phyloP scores from a whole-genome alignment of 176 grass and related monocot genomes.

The Triticum turgidum region DNA sequence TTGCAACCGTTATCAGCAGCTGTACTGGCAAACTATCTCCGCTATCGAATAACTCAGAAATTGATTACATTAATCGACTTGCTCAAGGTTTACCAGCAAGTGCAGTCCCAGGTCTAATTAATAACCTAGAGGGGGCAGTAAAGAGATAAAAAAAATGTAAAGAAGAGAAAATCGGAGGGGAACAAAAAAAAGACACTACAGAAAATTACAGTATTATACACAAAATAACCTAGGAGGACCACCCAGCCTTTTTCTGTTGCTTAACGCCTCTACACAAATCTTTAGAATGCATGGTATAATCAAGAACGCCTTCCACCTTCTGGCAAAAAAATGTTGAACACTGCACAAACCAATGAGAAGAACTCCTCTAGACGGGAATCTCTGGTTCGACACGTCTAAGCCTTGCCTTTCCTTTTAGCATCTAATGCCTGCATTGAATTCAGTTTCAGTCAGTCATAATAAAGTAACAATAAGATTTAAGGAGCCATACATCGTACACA shows the following conservation, averaged over 20 bases:
- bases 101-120: not conserved
- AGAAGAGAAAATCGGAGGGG: not conserved
- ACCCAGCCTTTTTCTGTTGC: not conserved
- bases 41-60: not conserved
- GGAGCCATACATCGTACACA: not conserved
- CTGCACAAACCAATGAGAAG: constrained; percentile 49
- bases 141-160: not conserved
- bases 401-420: constrained; percentile 85
- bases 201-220: constrained; percentile 29
- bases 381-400: constrained; percentile 15
- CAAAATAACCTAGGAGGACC: not conserved
- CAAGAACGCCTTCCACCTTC: constrained; percentile 2
- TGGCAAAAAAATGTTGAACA: not conserved
- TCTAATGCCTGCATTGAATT: constrained; percentile 60
- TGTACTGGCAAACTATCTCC: not conserved
- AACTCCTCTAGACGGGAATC: constrained; percentile 31
- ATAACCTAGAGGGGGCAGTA: not conserved
- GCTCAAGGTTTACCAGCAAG: constrained; percentile 2
- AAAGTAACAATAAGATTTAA: not conserved
- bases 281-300: constrained; percentile 22
- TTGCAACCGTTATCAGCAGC: not conserved
- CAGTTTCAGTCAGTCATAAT: not conserved
- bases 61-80: constrained; percentile 19
- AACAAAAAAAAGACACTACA: not conserved
- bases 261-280: constrained; percentile 18